Evolutionary conservation across 164 flowering plant genomes (phyloP), one percentile per base, ranked within the genome.

Genomic region (Buxus sempervirens): DNA sequence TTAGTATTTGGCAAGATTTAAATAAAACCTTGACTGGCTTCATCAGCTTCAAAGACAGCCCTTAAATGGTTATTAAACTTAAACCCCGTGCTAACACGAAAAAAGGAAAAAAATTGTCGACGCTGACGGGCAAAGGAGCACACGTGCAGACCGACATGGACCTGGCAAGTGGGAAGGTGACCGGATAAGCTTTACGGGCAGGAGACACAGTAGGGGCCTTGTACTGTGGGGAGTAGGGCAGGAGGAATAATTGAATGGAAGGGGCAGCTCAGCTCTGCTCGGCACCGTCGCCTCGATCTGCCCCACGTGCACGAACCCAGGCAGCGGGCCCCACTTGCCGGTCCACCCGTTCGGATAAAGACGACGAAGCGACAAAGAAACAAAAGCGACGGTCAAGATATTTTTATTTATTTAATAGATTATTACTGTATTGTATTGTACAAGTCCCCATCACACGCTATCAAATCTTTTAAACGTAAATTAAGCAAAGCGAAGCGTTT

Each of bases 241-340:
- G 25, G 4, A 54, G 65, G 64, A 56, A 68, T 70, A 28, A 73
- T 67, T 70, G 71, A 72, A 63, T 18, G 48, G 49, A 38, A 22
- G 10, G 58, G 54, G 18, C 61, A 66, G 70, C 41, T 57, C 67
- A 25, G 57, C 63, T n/a, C n/a, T n/a, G n/a, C n/a, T n/a, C n/a
- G n/a, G n/a, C n/a, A n/a, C 0, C 21, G 1, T 64, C 19, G 21
- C 5, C 12, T 32, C 60, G 53, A 62, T 64, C 77, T 54, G 56
- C 67, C 74, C 63, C 83, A 80, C 83, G 83, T 80, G 83, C 75
- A 68, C 18, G 16, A 59, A 36, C 66, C 63, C 75, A 68, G 68
- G 60, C 25, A 25, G n/a, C 41, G 77, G 77, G 41, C 38, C 71
- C 83, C 80, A 67, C 71, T 3, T 59, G 38, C 72, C 72, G 62